Percentiles rank a stretch among this genome's conserved stretches.
These are phyloP conservation scores for Aquanectria penicillioides DNA, from an alignment of 2,329 filamentous ascomycete species.

Conservation along the genomic window DNA sequence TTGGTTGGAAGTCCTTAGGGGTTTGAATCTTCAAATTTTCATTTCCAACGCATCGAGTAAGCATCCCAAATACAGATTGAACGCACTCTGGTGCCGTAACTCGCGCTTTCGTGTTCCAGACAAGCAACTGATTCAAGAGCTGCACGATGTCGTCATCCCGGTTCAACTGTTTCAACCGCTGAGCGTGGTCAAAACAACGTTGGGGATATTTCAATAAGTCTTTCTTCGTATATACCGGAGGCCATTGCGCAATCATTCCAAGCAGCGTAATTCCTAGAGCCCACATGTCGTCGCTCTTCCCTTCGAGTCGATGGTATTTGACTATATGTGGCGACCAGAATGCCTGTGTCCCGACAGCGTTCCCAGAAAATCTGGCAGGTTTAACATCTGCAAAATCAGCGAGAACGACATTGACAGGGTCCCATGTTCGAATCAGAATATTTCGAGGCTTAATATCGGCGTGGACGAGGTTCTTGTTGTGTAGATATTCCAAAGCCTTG, in stretches of 20 bases:
- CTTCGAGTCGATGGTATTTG: constrained; percentile 26
- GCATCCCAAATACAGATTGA: neutral
- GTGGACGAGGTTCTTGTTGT: constrained; percentile 38
- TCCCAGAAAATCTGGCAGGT: constrained; percentile 12
- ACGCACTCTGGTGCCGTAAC: constrained; percentile 35
- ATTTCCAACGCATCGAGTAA: neutral
- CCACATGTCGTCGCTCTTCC: constrained; percentile 47
- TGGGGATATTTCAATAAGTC: constrained; percentile 36
- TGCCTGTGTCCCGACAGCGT: constrained; percentile 37
- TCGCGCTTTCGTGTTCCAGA: constrained; percentile 29
- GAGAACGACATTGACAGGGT: constrained; percentile 43
- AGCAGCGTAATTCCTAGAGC: constrained; percentile 46
- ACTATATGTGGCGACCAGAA: constrained; percentile 47
- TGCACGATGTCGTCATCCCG: constrained; percentile 34
- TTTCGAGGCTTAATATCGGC: constrained; percentile 47
- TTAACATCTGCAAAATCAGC: constrained; percentile 46
- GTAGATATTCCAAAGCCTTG: constrained; percentile 41
- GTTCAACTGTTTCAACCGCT: constrained; percentile 38
- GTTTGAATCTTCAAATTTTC: constrained; percentile 30
- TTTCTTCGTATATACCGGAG: constrained; percentile 26
- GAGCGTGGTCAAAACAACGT: constrained; percentile 37
- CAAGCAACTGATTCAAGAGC: constrained; percentile 36
- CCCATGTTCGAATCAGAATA: constrained; percentile 41
- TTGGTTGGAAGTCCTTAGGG: constrained; percentile 38
- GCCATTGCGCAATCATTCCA: constrained; percentile 44